Percentiles rank a stretch among this genome's conserved stretches.
Evolutionary conservation across 768 basidiomycete species (phyloP).

Genomic region (Russula sp.): DNA sequence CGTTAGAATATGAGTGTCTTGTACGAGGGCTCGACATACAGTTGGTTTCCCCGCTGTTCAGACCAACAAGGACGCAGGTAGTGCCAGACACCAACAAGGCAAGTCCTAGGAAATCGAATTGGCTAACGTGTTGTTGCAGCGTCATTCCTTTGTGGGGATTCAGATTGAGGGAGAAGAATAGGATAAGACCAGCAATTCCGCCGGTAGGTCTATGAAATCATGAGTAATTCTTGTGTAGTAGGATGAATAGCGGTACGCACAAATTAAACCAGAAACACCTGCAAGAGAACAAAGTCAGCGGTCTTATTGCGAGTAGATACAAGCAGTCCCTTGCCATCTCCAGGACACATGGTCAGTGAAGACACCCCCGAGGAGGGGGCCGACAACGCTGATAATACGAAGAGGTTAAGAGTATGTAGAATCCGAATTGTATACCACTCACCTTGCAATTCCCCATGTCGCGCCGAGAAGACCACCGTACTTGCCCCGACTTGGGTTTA

Average conservation of each 20-base stretch:
- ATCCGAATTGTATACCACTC: neutral
- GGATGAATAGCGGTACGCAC: constrained; percentile 31
- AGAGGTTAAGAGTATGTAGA: neutral
- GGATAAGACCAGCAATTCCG: constrained; percentile 49
- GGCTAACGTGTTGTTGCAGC: constrained; percentile 47
- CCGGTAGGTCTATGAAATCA: constrained; percentile 56
- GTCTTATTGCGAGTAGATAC: neutral
- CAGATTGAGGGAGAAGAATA: constrained; percentile 74
- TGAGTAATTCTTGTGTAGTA: neutral
- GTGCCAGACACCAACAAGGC: constrained; percentile 54
- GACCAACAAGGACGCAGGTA: constrained; percentile 63
- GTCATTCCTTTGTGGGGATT: constrained; percentile 62
- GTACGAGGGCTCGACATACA: constrained; percentile 38
- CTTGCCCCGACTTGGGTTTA: constrained; percentile 54
- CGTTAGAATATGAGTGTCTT: neutral
- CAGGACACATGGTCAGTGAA: constrained; percentile 71
- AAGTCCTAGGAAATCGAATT: constrained; percentile 71
- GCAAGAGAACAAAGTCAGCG: neutral
- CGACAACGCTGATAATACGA: constrained; percentile 42
- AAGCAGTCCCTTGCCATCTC: constrained; percentile 50
- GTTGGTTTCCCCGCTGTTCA: constrained; percentile 58
- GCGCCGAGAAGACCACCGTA: constrained; percentile 71
- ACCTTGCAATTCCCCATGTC: constrained; percentile 67
- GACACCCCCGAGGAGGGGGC: constrained; percentile 75
- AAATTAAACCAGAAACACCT: constrained; percentile 76